Evolutionary conservation across 1,139 yeast genomes (phyloP), one percentile per base, ranked within the genome.

Genomic region (Kurtzmaniella quercitrusa): DNA sequence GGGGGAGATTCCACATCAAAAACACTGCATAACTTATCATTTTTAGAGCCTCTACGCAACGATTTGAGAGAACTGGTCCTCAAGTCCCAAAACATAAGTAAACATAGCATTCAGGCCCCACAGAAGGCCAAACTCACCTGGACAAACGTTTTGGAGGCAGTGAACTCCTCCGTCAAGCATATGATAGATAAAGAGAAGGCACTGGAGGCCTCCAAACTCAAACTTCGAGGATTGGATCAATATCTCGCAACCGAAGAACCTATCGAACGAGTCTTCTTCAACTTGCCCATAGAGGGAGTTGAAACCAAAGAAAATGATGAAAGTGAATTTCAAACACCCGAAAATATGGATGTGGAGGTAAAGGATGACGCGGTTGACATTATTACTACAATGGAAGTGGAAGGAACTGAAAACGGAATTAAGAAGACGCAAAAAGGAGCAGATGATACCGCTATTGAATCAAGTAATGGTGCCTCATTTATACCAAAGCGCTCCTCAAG

Each of bases 171-270:
- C 40, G 45, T 71, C 22, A 63, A 68, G 42, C 52, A 55, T 1
- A 39, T 51, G 11, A 67, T 65, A 47, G 63, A 65, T 51, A 58
- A 69, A 30, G 55, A 57, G 2, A 61, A 65, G 40, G 45, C 63
- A 1, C 70, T 64, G 43, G 68, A 63, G 4, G 48, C 63, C 1
- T 55, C 68, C 11, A 66, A 66, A 42, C 64, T 67, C 8, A 69
- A 65, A 41, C 47, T 65, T 8, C 71, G 63, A 47, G 52, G 59
- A 36, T 51, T 65, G 30, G 88, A 83, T 48, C 74, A 77, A 0
- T 82, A 83, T 50, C 54, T 65, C 17, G 63, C 78, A 22, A 65
- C 78, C 0, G 76, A 73, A 33, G 63, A 60, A 7, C 73, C 82
- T 0, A 59, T 78, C 3, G 84, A 79, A 43, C 58, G 63, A 8